Evolutionary conservation across 192 early-diverging fungal genomes (phyloP), one percentile per base, ranked within the genome.

Genomic region (Kappamyces sp.): DNA sequence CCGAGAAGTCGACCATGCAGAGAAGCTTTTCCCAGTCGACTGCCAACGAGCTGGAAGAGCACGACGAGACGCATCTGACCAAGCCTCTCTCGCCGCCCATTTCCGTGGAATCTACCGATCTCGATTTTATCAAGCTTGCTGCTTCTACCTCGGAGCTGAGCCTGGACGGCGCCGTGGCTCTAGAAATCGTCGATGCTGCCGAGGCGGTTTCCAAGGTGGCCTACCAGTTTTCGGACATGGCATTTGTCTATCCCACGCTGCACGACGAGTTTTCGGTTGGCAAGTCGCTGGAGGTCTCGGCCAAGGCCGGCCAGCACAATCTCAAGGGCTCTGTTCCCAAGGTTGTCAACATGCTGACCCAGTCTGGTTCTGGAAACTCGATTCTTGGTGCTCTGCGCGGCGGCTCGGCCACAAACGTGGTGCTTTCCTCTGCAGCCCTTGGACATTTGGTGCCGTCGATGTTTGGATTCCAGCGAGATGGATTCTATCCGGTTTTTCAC

Each of bases 361-460:
- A 88, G 46, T 50, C 66, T 31, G 92, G 92, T 53, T 91, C 92
- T 35, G 82, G 84, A 1, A 73, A 83, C 13, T 86, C 86, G 5
- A 76, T 92, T 32, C 84, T 86, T 57, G 93, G 91, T 57, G 85
- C 90, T 3, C 70, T 90, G 35, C 61, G 74, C 5, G 57, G 60
- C 46, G 70, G 74, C 7, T 38, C 77, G 0, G 62, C 70, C 9
- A 69, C 74, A 12, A 69, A 81, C 1, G 86, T 85, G 39, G 67
- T 91, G 47, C 74, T 86, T 0, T 79, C 86, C n/a, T 87, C 86
- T 6, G 81, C 78, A 52, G 86, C 90, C 1, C 76, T 96, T 38
- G 73, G 84, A 9, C 75, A 78, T 49, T 90, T 97, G 90, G 74
- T 92, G 13, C 90, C 91, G 3, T 81, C 90, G 55, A 72, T 97